Conservation (phyloP, 1,284 basidiomycete genomes). For the Tilletia walkeri region DNA sequence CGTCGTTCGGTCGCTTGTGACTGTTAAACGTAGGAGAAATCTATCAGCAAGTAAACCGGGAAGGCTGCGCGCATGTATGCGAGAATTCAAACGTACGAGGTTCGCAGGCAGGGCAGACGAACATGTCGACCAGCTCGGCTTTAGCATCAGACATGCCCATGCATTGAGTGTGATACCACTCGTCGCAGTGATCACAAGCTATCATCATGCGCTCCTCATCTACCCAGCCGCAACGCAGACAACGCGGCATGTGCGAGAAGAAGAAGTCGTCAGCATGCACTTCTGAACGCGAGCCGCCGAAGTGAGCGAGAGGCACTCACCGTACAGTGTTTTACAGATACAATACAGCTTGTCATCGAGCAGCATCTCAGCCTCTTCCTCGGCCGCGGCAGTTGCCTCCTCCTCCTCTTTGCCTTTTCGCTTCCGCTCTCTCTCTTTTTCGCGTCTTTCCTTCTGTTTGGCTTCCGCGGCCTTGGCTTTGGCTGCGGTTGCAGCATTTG, state of each 20-base stretch:
- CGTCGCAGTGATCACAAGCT: slow-evolving; percentile 47
- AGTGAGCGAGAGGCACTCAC: slow-evolving; percentile 17
- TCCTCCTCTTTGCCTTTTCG: slow-evolving; percentile 17
- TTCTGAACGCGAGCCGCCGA: no score
- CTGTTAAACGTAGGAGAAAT: not conserved
- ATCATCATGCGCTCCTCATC: slow-evolving; percentile 50
- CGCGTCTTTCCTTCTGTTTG: not conserved
- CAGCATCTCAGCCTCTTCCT: slow-evolving; percentile 9
- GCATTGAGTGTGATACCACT: slow-evolving; percentile 48
- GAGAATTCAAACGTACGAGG: slow-evolving; percentile 18
- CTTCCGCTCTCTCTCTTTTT: slow-evolving; percentile 6
- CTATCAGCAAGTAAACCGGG: not conserved
- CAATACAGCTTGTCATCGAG: slow-evolving; percentile 36
- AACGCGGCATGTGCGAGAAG: no score
- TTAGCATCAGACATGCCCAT: slow-evolving; percentile 37
- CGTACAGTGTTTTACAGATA: slow-evolving; percentile 32
- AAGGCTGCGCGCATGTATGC: not conserved
- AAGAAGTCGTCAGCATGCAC: not conserved
- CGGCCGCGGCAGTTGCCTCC: slow-evolving; percentile 23
- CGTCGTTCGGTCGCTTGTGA: slow-evolving; percentile 30
- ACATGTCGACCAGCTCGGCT: slow-evolving; percentile 40
- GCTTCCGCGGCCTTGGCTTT: not conserved
- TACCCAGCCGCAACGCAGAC: not conserved
- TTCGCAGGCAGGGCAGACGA: slow-evolving; percentile 43
- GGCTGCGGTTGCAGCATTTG: not conserved